These are phyloP conservation scores for Leccinum huronense DNA, from an alignment of 1,284 basidiomycete species.

Conservation along the genomic window DNA sequence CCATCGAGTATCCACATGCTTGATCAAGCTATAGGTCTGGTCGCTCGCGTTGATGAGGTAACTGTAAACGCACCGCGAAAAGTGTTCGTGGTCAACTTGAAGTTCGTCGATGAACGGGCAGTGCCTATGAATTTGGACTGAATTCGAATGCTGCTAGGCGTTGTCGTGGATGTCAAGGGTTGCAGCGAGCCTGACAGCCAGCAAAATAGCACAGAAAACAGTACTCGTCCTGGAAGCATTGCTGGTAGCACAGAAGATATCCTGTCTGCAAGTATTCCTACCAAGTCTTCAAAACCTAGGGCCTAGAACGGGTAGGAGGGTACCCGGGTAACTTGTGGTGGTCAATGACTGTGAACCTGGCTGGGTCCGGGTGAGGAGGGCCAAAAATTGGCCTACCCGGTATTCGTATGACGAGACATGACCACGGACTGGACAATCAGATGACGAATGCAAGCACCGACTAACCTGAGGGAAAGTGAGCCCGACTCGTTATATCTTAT, in stretches of 20 bases:
- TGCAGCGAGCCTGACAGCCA: slow-evolving; percentile 36
- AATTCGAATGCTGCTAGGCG: slow-evolving; percentile 44
- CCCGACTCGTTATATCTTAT: too few species aligned
- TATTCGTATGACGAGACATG: slow-evolving; percentile 7
- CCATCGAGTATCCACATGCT: slow-evolving; percentile 59
- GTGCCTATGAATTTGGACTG: slow-evolving; percentile 47
- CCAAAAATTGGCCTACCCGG: too few species aligned
- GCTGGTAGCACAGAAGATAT: slow-evolving; percentile 19
- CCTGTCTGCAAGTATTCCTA: slow-evolving; percentile 10
- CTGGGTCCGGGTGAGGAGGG: too few species aligned
- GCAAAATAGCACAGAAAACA: slow-evolving; percentile 34
- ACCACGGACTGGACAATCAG: slow-evolving; percentile 27
- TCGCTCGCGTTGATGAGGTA: slow-evolving; percentile 56
- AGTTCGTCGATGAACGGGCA: slow-evolving; percentile 50
- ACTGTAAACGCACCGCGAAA: slow-evolving; percentile 53
- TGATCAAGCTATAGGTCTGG: slow-evolving; percentile 60
- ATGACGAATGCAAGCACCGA: slow-evolving; percentile 23
- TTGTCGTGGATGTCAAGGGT: slow-evolving; percentile 54
- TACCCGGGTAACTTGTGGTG: too few species aligned
- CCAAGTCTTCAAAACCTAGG: slow-evolving; percentile 12
- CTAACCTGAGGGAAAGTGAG: slow-evolving; percentile 20
- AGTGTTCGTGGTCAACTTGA: slow-evolving; percentile 46
- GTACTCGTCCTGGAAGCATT: slow-evolving; percentile 34
- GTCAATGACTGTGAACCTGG: too few species aligned
- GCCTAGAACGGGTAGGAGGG: too few species aligned